Percentiles rank a stretch among this genome's conserved stretches.
Evolutionary conservation across 2,329 filamentous ascomycete genomes (phyloP).

Genomic region (Grosmannia clavigera): DNA sequence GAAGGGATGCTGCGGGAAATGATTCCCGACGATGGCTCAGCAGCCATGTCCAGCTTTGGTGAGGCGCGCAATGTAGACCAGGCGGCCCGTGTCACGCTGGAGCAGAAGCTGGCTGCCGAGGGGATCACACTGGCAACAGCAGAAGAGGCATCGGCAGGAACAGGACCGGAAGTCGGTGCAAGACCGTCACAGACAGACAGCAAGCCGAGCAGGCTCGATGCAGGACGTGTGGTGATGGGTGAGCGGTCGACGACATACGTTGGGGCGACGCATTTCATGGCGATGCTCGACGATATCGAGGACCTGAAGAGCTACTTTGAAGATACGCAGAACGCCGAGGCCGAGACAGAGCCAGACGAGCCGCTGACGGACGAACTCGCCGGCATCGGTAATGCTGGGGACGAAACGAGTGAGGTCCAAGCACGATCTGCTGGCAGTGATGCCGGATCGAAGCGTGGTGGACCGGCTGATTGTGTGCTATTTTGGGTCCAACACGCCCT

Average conservation of each 20-base stretch:
- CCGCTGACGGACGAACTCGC: conserved; percentile 24
- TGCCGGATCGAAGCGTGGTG: conserved; percentile 33
- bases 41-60: conserved; percentile 10
- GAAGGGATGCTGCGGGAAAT: conserved; percentile 46
- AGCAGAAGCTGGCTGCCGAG: neutral
- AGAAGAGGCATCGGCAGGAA: neutral
- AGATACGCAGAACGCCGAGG: conserved; percentile 25
- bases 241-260: conserved; percentile 36
- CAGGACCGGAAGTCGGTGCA: neutral
- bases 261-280: conserved; percentile 47
- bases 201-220: neutral
- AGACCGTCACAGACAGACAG: too few relatives aligned
- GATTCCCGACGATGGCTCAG: conserved; percentile 22
- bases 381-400: conserved; percentile 29
- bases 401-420: conserved; percentile 25
- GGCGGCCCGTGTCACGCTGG: neutral
- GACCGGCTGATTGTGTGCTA: conserved; percentile 40
- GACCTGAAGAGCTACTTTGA: conserved; percentile 47
- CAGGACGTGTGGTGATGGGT: conserved; percentile 31
- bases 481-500: conserved; percentile 40
- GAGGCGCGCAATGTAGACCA: neutral
- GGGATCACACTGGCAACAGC: neutral
- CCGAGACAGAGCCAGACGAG: conserved; percentile 21
- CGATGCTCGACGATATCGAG: conserved; percentile 49
- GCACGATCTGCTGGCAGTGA: conserved; percentile 31